Evolutionary conservation across 2,329 filamentous ascomycete species (phyloP).

Genomic region (Aspergillus piperis): DNA sequence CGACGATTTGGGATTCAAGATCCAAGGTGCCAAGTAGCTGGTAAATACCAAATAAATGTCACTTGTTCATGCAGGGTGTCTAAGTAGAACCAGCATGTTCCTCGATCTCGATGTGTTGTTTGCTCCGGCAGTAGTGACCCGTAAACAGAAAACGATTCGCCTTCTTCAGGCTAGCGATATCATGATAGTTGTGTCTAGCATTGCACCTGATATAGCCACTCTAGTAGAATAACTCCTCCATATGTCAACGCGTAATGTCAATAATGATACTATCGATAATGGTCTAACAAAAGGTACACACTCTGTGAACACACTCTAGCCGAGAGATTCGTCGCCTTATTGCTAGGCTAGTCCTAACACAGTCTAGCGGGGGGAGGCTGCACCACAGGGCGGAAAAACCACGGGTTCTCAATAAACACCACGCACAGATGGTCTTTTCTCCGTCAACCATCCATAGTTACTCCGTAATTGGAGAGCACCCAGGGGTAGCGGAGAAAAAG

Average conservation of each 20-base stretch:
- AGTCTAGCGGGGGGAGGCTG: not conserved
- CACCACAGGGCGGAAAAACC: not conserved
- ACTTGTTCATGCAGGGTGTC: too few species aligned
- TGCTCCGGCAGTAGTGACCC: too few species aligned
- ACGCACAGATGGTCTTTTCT: not conserved
- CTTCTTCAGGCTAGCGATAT: too few species aligned
- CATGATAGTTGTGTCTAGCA: too few species aligned
- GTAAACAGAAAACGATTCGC: too few species aligned
- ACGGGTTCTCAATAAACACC: constrained; percentile 1
- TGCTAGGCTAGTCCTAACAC: not conserved
- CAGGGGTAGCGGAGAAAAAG: not conserved
- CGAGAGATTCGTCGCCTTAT: not conserved
- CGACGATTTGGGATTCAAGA: too few species aligned
- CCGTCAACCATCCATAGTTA: not conserved
- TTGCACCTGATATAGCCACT: too few species aligned
- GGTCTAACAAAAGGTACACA: not conserved
- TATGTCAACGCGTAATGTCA: not conserved
- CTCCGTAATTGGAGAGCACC: not conserved
- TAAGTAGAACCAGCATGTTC: too few species aligned
- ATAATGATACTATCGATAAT: not conserved
- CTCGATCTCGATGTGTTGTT: too few species aligned
- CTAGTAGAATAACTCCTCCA: too few species aligned
- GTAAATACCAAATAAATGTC: too few species aligned
- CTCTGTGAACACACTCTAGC: not conserved
- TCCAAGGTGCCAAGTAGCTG: too few species aligned